Evolutionary conservation across 169 alveolate species (phyloP), one percentile per base, ranked within the genome.

Genomic region (Eimeria maxima): DNA sequence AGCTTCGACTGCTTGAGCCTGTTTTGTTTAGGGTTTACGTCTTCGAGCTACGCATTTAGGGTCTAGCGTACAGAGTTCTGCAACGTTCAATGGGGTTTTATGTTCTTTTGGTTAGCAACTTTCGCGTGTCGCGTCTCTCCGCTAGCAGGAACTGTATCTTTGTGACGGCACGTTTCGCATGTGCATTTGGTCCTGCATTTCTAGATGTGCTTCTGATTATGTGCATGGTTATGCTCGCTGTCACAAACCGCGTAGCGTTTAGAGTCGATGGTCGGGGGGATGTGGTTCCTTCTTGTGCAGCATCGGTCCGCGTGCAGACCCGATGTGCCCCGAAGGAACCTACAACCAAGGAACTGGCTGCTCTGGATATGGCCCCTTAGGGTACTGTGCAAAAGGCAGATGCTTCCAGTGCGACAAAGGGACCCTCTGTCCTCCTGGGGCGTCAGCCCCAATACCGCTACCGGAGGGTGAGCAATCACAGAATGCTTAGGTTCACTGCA

Each of bases 291-390:
- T 65, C 74, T 65, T 20, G 8, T 20, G 33, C 65, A 80, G 90
- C 90, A 80, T n/a, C 67, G 69, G 42, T 14, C 10, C 65, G 44
- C 60, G 90, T 24, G 69, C 69, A 13, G 90, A 80, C 65, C 22
- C 90, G 29, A 18, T 3, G 29, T 80, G 90, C 65, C 90, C 90
- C 18, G 22, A 5, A 80, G 90, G 90, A 38, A n/a, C 42, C 42
- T 80, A 80, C 65, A 42, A 44, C 65, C 90, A 80, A 45, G 90
- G 90, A 45, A 44, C 90, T 8, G 90, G 90, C n/a, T 80, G 90
- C 57, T 80, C 47, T 10, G 44, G 44, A 20, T 80, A 80, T 42
- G 69, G 67, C 60, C 90, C 90, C 18, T 50, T 80, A 44, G 90
- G 90, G 33, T 47, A 80, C 69, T 80, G 90, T 24, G 90, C 44